Evolutionary conservation across 768 basidiomycete genomes (phyloP).

Genomic region (Termitomyces heimii): DNA sequence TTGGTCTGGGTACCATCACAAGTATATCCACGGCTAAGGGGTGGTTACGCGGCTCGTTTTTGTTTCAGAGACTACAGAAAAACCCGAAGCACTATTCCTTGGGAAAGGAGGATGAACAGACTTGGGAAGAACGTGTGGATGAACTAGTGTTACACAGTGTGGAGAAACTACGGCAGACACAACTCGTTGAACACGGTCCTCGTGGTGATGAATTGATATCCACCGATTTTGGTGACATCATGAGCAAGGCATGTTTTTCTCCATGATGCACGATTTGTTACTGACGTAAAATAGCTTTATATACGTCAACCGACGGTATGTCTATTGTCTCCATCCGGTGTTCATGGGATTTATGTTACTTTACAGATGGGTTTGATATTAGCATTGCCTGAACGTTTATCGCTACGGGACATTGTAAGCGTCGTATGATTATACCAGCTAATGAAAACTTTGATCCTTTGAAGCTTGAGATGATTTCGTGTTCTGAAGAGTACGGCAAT

Average conservation of each 20-base stretch:
- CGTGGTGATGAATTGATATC: slow-evolving; percentile 38
- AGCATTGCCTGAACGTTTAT: slow-evolving; percentile 46
- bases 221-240: slow-evolving; percentile 79
- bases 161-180: slow-evolving; percentile 48
- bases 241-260: slow-evolving; percentile 62
- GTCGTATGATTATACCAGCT: slow-evolving; percentile 1
- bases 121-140: slow-evolving; percentile 69
- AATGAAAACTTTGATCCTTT: not conserved
- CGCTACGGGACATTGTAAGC: slow-evolving; percentile 65
- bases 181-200: slow-evolving; percentile 46
- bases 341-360: not conserved
- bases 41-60: slow-evolving; percentile 84
- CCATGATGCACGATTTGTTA: not conserved
- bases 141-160: slow-evolving; percentile 70
- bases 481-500: slow-evolving; percentile 57
- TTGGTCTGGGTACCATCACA: slow-evolving; percentile 80
- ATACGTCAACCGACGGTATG: slow-evolving; percentile 62
- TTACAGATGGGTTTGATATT: slow-evolving; percentile 64
- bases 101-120: slow-evolving; percentile 45
- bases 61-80: slow-evolving; percentile 79
- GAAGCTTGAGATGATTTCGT: slow-evolving; percentile 60
- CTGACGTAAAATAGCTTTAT: slow-evolving; percentile 51
- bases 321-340: slow-evolving; percentile 8
- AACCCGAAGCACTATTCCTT: slow-evolving; percentile 78
- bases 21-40: slow-evolving; percentile 61